Evolutionary conservation across 805 yeast species (phyloP), one percentile per base, ranked within the genome.

Genomic region (Millerozyma acaciae): DNA sequence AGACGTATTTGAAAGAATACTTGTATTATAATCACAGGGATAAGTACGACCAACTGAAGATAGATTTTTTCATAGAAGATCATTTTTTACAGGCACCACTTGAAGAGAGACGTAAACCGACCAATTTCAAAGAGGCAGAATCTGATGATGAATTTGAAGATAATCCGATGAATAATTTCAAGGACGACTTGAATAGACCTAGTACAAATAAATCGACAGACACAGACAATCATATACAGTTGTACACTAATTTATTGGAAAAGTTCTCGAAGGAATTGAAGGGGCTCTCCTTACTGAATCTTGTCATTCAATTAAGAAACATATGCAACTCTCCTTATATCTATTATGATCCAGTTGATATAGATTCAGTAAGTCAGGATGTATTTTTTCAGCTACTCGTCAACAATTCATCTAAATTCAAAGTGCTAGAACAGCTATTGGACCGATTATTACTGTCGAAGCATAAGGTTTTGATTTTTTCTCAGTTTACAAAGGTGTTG

Each of bases 261-360:
- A 40, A 37, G 24, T 39, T 53, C 6, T 16, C 21, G 6, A 46
- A 44, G 24, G 44, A 51, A 10, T 31, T 80, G 5, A 62, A 63
- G 13, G 58, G 62, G 22, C 36, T 51, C 22, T 47, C 59, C 31
- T 60, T 85, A 33, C 80, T 75, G 42, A 86, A 85, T 47, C 47
- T 77, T 46, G 68, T 84, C 62, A 86, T 89, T 86, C 97, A 89
- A 55, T 65, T 89, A 32, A 68, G 98, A 27, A 76, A 80, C 38
- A 74, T 86, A 6, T 88, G 96, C 45, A 81, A 87, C 49, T 82
- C 96, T 0, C 96, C 97, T 0, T 84, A 82, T 50, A 54, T 84
- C 26, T 86, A 84, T 51, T 86, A 80, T 58, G 82, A 78, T 42
- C 97, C 97, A 0, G 85, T 61, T 31, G 47, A 48, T 9, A 33